phyloP scores from a whole-genome alignment of 208 protist species.

The Trichomonas tenax region DNA sequence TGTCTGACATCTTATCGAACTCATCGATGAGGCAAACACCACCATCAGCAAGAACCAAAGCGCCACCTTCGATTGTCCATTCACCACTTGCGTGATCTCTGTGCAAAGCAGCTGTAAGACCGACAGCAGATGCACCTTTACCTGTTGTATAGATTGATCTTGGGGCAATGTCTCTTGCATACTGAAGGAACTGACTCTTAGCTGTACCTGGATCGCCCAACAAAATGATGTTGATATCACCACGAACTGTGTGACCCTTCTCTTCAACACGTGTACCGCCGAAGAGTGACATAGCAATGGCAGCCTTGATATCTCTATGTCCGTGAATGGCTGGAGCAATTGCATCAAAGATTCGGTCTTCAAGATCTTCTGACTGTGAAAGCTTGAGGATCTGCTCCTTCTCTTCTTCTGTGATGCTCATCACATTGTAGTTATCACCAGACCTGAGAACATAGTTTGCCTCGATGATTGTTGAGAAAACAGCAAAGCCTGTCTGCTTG shows the following conservation, averaged over 20 bases:
- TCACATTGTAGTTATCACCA: constrained; percentile 23
- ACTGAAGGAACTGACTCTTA: constrained; percentile 91
- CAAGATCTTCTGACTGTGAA: constrained; percentile 52
- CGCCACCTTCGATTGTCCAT: constrained; percentile 97
- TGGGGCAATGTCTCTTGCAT: constrained; percentile 89
- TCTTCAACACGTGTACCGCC: constrained; percentile 53
- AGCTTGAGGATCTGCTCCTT: constrained; percentile 50
- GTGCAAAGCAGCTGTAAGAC: constrained; percentile 90
- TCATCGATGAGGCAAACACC: constrained; percentile 98
- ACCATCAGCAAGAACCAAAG: constrained; percentile 92
- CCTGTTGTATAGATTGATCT: constrained; percentile 93
- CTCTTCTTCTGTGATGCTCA: constrained; percentile 70
- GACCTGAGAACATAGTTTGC: constrained; percentile 70
- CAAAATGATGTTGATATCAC: constrained; percentile 98
- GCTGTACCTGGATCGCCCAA: constrained; percentile 94
- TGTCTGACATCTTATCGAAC: constrained; percentile 99
- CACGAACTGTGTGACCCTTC: constrained; percentile 46
- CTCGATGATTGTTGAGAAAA: constrained; percentile 92
- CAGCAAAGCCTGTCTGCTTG: constrained; percentile 63
- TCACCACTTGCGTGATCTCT: constrained; percentile 87
- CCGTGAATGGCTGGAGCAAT: constrained; percentile 98
- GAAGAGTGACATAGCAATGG: constrained; percentile 84
- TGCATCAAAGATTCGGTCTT: constrained; percentile 39
- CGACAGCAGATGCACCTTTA: constrained; percentile 78
- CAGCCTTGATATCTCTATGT: constrained; percentile 94